These are phyloP conservation scores for Crucibulum laeve DNA, from an alignment of 768 basidiomycete genomes.

Conservation along the genomic window DNA sequence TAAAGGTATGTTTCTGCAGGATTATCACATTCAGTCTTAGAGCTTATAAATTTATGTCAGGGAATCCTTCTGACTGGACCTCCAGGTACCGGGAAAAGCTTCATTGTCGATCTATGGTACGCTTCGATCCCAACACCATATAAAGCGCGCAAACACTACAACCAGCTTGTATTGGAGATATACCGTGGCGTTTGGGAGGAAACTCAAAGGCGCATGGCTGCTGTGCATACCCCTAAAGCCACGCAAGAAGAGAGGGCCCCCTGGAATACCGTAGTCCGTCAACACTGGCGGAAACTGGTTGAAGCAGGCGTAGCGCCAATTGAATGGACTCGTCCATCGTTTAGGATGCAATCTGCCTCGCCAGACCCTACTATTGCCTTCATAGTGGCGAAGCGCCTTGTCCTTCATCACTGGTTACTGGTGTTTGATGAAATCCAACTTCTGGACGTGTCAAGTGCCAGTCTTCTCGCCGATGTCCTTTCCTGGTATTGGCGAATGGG, in stretches of 20 bases:
- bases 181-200: conserved; percentile 53
- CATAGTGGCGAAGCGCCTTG: conserved; percentile 37
- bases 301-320: conserved; percentile 24
- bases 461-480: conserved; percentile 44
- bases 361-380: conserved; percentile 36
- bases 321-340: conserved; percentile 20
- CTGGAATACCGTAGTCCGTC: conserved; percentile 19
- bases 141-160: conserved; percentile 56
- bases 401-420: conserved; percentile 44
- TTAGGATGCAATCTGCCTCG: conserved; percentile 14
- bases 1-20: conserved; percentile 33
- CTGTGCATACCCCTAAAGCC: background rate
- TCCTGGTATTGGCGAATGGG: conserved; percentile 65
- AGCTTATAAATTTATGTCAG: conserved; percentile 19
- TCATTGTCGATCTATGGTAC: conserved; percentile 55
- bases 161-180: conserved; percentile 48
- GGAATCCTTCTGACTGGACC: conserved; percentile 48
- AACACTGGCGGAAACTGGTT: conserved; percentile 22
- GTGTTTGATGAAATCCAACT: conserved; percentile 61
- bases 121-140: conserved; percentile 44
- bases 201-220: conserved; percentile 33
- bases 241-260: conserved; percentile 13
- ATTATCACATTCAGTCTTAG: background rate
- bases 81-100: conserved; percentile 50
- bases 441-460: conserved; percentile 55